phyloP scores from a whole-genome alignment of 495 filamentous ascomycete species.

The Trichoderma reesei region DNA sequence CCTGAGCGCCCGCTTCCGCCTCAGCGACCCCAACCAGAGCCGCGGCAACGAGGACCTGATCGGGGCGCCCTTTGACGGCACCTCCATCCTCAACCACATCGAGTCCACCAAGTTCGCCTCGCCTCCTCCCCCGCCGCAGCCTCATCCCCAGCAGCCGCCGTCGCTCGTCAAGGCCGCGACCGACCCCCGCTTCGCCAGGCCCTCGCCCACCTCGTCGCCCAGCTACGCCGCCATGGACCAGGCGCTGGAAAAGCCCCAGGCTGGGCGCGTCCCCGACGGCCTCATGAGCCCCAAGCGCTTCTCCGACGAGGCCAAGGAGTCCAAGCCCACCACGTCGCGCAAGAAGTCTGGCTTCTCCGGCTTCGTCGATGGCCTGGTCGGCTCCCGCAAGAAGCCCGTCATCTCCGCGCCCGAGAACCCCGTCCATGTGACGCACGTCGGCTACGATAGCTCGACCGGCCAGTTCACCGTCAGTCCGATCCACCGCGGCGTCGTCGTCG shows the following conservation, averaged over 20 bases:
- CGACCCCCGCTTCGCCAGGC: constrained; percentile 49
- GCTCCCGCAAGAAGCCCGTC: constrained; percentile 79
- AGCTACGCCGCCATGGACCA: constrained; percentile 59
- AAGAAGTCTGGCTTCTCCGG: constrained; percentile 94
- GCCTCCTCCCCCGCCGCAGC: no score
- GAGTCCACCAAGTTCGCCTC: constrained; percentile 38
- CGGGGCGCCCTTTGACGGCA: constrained; percentile 58
- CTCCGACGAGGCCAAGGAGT: constrained; percentile 69
- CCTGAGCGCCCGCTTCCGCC: constrained; percentile 19
- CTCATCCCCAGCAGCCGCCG: constrained; percentile 23
- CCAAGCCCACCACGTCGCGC: constrained; percentile 49
- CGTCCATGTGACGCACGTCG: constrained; percentile 94
- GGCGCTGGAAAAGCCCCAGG: constrained; percentile 39
- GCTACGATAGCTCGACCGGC: constrained; percentile 92
- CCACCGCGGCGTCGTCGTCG: constrained; percentile 16
- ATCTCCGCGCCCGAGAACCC: constrained; percentile 96
- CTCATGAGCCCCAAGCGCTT: constrained; percentile 61
- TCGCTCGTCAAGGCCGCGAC: constrained; percentile 37
- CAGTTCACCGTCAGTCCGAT: constrained; percentile 73
- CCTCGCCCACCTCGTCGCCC: constrained; percentile 65
- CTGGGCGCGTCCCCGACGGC: constrained; percentile 45
- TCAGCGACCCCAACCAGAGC: constrained; percentile 23
- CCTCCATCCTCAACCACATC: constrained; percentile 61
- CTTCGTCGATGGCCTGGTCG: constrained; percentile 87
- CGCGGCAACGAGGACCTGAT: constrained; percentile 58